Conservation (phyloP, 305 asterid genomes). For the Solanum aculeatissimum region DNA sequence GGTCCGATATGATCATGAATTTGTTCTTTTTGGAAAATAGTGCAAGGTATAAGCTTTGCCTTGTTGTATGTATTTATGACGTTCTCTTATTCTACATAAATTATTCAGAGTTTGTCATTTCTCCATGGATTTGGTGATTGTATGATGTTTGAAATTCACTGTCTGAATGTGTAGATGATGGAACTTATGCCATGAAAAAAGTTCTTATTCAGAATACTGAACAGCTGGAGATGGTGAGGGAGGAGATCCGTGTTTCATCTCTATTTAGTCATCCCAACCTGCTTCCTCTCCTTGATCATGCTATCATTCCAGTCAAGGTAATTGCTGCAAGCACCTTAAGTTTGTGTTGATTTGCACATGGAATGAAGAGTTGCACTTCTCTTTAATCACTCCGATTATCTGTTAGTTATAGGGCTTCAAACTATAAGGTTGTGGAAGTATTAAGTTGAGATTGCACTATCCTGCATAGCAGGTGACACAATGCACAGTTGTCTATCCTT, state of each 20-base stretch:
- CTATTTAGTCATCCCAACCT: conserved; percentile 83
- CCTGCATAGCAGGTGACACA: neutral
- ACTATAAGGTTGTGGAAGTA: neutral
- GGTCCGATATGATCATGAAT: neutral
- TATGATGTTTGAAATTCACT: neutral
- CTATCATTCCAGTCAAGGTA: conserved; percentile 92
- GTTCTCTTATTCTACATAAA: neutral
- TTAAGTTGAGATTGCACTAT: neutral
- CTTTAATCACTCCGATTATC: neutral
- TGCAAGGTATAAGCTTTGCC: neutral
- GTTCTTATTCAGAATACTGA: conserved; percentile 81
- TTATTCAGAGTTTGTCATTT: neutral
- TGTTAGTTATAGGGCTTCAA: neutral
- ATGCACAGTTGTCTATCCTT: neutral
- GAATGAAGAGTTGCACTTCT: neutral
- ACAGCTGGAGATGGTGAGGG: conserved; percentile 83
- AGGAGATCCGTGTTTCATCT: conserved; percentile 82
- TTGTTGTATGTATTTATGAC: neutral
- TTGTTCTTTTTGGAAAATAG: neutral
- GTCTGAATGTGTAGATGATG: conserved; percentile 51
- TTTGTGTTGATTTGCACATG: neutral
- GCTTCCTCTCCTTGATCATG: conserved; percentile 95
- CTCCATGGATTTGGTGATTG: neutral
- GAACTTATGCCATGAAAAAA: conserved; percentile 96
- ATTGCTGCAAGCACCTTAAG: neutral